Evolutionary conservation across 495 filamentous ascomycete species (phyloP), one percentile per base, ranked within the genome.

Genomic region (Copromyces sp.): DNA sequence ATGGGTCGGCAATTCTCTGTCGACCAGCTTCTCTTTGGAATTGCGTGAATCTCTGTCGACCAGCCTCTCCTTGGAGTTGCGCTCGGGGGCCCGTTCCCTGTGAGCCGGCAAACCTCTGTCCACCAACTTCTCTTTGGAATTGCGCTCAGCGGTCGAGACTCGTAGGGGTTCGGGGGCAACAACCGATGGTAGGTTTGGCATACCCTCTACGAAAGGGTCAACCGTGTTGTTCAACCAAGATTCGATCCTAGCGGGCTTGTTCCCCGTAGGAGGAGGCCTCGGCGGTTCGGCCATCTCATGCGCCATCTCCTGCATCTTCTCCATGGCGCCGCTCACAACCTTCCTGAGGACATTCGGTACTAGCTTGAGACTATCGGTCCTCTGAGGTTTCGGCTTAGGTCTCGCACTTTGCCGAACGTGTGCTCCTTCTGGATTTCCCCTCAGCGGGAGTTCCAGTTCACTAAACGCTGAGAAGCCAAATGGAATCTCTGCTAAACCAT

Each of bases 211-310:
- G 74, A 94, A 93, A 9, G 92, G 91, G 75, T 94, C 92, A 12
- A 88, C 84, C 2, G 91, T 93, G 32, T 85, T 85, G 69, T 90
- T 90, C 40, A 94, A 81, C 92, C 92, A 94, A 3, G 89, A 89
- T 81, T 94, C 91, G 65, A 94, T 93, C 73, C 82, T 92, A 75
- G 78, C 86, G 3, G 87, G 86, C 37, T 84, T 80, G 69, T 87
- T 87, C 17, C 74, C 39, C 9, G 72, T 42, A 35, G 44, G 71
- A 2, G 78, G 80, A 38, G 82, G 83, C 61, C 82, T 82, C 6
- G 86, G 84, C 29, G 84, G 84, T 24, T 89, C 87, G 44, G 80
- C 82, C 69, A 80, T 84, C 72, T 88, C 85, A 3, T 84, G 80
- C 44, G 80, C 81, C 69, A 79, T 84, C 72, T 89, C 85, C 5